A percentile compares a stretch with the other conserved stretches of the same genome.
These are phyloP conservation scores for Hymenoscyphus albidus DNA, from an alignment of 2,329 filamentous ascomycete genomes.

Conservation along the genomic window DNA sequence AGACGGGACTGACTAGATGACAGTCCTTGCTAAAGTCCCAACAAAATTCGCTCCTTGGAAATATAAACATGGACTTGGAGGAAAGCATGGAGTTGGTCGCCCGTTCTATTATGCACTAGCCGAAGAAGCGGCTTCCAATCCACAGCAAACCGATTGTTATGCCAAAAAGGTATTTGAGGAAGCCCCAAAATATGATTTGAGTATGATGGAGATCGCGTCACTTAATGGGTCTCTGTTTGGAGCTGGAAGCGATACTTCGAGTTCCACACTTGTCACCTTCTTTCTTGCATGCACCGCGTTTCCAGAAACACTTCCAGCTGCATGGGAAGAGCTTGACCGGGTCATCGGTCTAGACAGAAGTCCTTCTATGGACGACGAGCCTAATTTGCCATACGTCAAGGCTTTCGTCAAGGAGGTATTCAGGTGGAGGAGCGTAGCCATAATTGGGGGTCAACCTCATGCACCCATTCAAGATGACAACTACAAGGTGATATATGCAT, in stretches of 20 bases:
- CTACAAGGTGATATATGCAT: slow-evolving; percentile 39
- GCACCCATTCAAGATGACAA: slow-evolving; percentile 50
- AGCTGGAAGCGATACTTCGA: slow-evolving; percentile 37
- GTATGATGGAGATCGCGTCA: slow-evolving; percentile 20
- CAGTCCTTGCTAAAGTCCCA: slow-evolving; percentile 26
- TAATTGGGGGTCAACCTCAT: slow-evolving; percentile 51
- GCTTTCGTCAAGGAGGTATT: slow-evolving; percentile 45
- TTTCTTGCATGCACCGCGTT: slow-evolving; percentile 39
- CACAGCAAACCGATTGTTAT: slow-evolving; percentile 22
- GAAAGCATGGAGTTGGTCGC: slow-evolving; percentile 16
- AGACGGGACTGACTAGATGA: background rate
- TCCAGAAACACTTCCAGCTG: slow-evolving; percentile 20
- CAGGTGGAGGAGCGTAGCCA: slow-evolving; percentile 44
- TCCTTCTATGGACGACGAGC: slow-evolving; percentile 45
- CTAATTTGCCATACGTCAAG: slow-evolving; percentile 43
- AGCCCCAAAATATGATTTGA: slow-evolving; percentile 22
- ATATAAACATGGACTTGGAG: slow-evolving; percentile 25
- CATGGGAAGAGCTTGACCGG: slow-evolving; percentile 43
- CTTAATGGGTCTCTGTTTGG: slow-evolving; percentile 42
- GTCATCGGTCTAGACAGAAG: slow-evolving; percentile 45
- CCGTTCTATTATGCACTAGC: slow-evolving; percentile 26
- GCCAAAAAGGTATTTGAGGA: slow-evolving; percentile 26
- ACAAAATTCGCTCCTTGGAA: slow-evolving; percentile 26
- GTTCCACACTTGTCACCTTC: slow-evolving; percentile 35
- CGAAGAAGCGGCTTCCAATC: slow-evolving; percentile 23